Evolutionary conservation across 108 stramenopile genomes (phyloP), one percentile per base, ranked within the genome.

Genomic region (Asterionellopsis glacialis): DNA sequence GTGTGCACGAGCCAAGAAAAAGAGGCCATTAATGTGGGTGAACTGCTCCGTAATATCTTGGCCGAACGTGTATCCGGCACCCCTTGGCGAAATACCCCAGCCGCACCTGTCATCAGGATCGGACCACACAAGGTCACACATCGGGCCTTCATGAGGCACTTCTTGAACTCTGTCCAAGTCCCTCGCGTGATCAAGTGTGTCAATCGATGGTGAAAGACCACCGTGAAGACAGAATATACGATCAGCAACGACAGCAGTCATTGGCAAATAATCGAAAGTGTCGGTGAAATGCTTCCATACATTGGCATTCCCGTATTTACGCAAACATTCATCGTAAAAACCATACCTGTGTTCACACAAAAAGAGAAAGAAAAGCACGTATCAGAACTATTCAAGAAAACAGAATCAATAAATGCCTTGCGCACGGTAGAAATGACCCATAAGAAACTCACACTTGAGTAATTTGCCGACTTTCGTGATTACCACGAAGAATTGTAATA

Each of bases 51-150:
- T 95, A 10, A 94, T 92, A 44, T 75, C 84, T 42, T 87, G 76
- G 12, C 96, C 96, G 70, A 97, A 97, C 15, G 94, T 57, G 75
- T 92, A 97, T 16, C 96, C 96, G 4, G 96, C 96, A 6, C 96
- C 96, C 19, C 96, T 72, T 1, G 94, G 94, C 14, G 72, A 74
- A 26, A 84, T 49, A 61, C 75, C 72, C 83, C 83, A 81, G 18
- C 71, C 61, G 21, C 63, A 55, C n/a, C 54, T 59, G 57, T 99
- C 98, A 68, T 99, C 98, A 3, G 98, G 98, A 70, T 99, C 98
- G 48, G 77, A 87, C 98, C 98, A 99, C 9, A 99, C 88, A 54
- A 99, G 79, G 82, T 99, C 98, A 68, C 97, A 98, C 91, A 99
- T 97, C 47, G 97, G 94, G 16, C 98, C 98, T 62, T 99, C 98